A percentile compares a stretch with the other conserved stretches of the same genome.
Conservation (phyloP, 2,329 filamentous ascomycete genomes). For the Teratosphaeria pseudoeucalypti region DNA sequence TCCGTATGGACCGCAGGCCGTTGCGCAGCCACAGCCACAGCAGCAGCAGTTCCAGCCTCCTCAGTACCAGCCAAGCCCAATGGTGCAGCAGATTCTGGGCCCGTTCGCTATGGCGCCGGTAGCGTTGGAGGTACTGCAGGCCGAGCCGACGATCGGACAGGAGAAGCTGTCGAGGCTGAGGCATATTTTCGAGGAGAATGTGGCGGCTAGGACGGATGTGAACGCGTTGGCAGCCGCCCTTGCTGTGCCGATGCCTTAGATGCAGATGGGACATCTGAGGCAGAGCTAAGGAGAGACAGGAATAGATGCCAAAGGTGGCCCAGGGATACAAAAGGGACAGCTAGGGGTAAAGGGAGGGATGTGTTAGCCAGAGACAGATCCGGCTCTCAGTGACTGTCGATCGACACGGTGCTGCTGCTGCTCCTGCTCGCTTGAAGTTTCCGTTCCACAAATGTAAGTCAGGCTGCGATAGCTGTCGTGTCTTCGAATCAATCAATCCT, state of each 20-base stretch:
- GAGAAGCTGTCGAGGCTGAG: conserved; percentile 65
- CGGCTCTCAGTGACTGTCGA: too few relatives aligned
- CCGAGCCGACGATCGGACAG: conserved; percentile 26
- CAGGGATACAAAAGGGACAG: too few relatives aligned
- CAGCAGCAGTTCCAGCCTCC: conserved; percentile 4
- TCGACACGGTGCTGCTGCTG: too few relatives aligned
- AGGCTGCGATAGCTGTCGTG: not conserved
- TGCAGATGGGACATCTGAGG: not conserved
- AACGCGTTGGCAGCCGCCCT: conserved; percentile 19
- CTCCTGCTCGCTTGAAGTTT: too few relatives aligned
- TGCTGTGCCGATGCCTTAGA: not conserved
- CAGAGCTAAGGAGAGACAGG: too few relatives aligned
- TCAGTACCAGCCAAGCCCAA: conserved; percentile 23
- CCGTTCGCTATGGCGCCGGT: conserved; percentile 32
- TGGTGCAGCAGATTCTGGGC: conserved; percentile 33
- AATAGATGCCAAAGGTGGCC: too few relatives aligned
- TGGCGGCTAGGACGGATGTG: conserved; percentile 52
- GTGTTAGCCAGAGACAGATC: too few relatives aligned
- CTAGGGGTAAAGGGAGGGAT: too few relatives aligned
- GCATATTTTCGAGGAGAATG: conserved; percentile 56
- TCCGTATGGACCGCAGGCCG: conserved; percentile 25
- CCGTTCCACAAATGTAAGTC: not conserved
- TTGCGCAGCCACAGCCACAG: conserved; percentile 6
- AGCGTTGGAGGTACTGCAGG: conserved; percentile 29
- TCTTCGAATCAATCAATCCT: not conserved